These are phyloP conservation scores for Apophysomyces trapeziformis DNA, from an alignment of 371 early-diverging fungal species.

Conservation along the genomic window DNA sequence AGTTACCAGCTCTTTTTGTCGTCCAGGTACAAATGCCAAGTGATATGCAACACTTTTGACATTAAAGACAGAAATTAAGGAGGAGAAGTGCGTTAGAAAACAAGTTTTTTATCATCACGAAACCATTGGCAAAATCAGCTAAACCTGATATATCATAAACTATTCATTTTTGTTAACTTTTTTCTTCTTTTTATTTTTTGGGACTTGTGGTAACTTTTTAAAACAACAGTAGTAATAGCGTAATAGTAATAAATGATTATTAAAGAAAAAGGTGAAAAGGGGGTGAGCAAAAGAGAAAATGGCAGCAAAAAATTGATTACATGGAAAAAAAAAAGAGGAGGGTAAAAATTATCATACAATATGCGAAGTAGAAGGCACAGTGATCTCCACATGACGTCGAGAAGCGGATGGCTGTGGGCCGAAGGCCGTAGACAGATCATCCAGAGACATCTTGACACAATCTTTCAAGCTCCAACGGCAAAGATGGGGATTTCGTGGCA, in stretches of 20 bases:
- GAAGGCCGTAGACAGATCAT: neutral
- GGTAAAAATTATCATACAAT: neutral
- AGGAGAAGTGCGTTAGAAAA: too few relatives aligned
- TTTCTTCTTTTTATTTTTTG: too few relatives aligned
- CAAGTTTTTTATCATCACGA: too few relatives aligned
- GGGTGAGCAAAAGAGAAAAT: neutral
- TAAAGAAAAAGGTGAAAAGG: neutral
- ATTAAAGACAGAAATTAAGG: too few relatives aligned
- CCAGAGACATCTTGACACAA: constrained; percentile 22
- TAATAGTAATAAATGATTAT: neutral
- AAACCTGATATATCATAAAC: too few relatives aligned
- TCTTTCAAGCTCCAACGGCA: constrained; percentile 29
- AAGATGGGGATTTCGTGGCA: constrained; percentile 16
- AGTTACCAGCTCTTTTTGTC: too few relatives aligned
- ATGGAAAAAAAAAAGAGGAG: neutral
- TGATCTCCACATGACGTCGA: neutral
- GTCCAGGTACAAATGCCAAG: too few relatives aligned
- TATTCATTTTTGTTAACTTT: too few relatives aligned
- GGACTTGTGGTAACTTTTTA: too few relatives aligned
- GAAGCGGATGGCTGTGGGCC: neutral
- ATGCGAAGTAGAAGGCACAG: neutral
- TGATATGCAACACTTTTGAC: too few relatives aligned
- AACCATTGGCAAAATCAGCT: too few relatives aligned
- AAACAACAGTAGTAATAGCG: too few relatives aligned
- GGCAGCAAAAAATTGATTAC: neutral